Conservation (phyloP, 2,329 filamentous ascomycete species). For the Amauroascus verrucosus region DNA sequence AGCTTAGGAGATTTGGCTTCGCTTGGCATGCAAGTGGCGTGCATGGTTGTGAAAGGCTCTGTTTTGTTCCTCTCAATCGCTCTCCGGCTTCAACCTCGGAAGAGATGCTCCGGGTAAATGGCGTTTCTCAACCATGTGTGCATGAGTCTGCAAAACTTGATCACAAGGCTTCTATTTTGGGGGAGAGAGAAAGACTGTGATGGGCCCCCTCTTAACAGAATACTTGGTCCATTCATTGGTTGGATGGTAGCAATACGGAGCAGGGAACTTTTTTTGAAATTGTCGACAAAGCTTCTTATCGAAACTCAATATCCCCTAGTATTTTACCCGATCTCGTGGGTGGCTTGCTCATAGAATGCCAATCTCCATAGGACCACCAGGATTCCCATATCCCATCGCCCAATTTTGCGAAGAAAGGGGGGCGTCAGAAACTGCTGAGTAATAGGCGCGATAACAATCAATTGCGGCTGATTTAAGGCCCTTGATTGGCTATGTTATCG, state of each 20-base stretch:
- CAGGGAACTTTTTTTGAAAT: background rate
- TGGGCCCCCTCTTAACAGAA: background rate
- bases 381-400: too few species aligned
- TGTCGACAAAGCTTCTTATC: background rate
- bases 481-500: background rate
- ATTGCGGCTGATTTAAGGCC: background rate
- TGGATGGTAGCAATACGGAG: background rate
- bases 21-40: constrained; percentile 11
- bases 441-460: background rate
- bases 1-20: constrained; percentile 3
- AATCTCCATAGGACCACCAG: too few species aligned
- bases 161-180: background rate
- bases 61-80: constrained; percentile 2
- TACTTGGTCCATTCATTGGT: background rate
- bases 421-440: background rate
- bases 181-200: background rate
- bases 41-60: background rate
- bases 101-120: constrained; percentile 1
- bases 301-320: background rate
- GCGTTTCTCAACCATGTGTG: constrained; percentile 3
- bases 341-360: too few species aligned
- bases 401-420: background rate
- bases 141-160: background rate
- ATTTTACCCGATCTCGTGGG: too few species aligned
- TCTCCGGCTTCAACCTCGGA: constrained; percentile 1